Base-by-base conservation (phyloP, 345 rosid genomes). In the Laguncularia racemosa region DNA sequence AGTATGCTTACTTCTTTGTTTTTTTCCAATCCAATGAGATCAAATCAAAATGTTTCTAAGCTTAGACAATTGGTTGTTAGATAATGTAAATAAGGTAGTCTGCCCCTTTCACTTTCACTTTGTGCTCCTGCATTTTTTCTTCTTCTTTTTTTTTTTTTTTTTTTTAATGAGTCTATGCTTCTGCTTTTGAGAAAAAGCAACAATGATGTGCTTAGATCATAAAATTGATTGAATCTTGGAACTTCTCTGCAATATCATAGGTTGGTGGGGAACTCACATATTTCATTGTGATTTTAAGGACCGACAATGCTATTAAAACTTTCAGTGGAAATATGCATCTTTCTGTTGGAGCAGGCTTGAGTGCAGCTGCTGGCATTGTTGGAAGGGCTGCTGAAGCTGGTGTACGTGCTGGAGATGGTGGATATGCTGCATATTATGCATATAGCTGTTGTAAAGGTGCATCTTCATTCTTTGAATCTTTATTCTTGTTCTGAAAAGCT, bases 381-480 rank as follows among this genome's bases (percentile, higher is more conserved):
- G 70, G 70, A 16, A 43, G 60, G 23, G 55, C 70, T 20, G 70
- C 70, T 48, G 64, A 66, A 59, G 70, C 60, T 53, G 70, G 59
- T 59, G 2, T 66, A 28, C 56, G 17, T 47, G 70, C 70, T n/a
- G 70, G 64, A 14, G 59, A 40, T n/a, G 70, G 70, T 48, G 64
- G 70, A 18, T 66, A 58, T 38, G 69, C 69, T 40, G 55, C 64
- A 52, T 66, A 64, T 54, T 53, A 59, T 59, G 59, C 64, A 6
- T 66, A 66, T 59, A 66, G 70, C 49, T 66, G 70, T 59, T 51
- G 64, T 53, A 66, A 66, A 66, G 70, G 70, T 66, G 21, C 48
- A 6, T 28, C 14, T 14, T 14, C 15, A 19, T 50, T 14, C 43
- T 15, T 15, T 18, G 54, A 16, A 14, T 20, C 17, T 3, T 12